Evolutionary conservation across 306 rosid species (phyloP), one percentile per base, ranked within the genome.

Genomic region (Purshia tridentata): DNA sequence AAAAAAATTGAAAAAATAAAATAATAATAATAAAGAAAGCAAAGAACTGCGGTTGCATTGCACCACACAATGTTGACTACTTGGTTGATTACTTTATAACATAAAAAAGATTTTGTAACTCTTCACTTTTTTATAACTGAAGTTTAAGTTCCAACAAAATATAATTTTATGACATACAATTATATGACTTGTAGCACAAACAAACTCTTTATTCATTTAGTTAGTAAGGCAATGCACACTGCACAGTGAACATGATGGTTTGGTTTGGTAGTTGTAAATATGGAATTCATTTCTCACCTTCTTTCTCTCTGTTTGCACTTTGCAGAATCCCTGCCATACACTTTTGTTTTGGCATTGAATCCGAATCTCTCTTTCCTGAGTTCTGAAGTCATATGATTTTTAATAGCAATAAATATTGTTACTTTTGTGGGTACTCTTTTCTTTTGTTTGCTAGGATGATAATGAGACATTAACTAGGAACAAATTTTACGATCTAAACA

Each of bases 391-490:
- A 47, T 9, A 15, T 39, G 0, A 6, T 61, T 4, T 1, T n/a
- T 16, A 29, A 1, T 29, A 29, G 35, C 35, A 29, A 29, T 16
- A 11, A 18, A 53, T 1, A 29, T 59, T 11, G 16, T 49, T 63
- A 9, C 16, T 65, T 65, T 65, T 18, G 39, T 6, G 20, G 45
- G 51, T 64, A 48, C 4, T 9, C 8, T 70, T 35, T 70, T 46
- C 18, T 70, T 19, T 70, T 41, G 41, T 20, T 13, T 41, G 39
- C 37, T 52, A 39, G 63, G 40, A 44, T 19, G 56, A 41, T 15
- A 29, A 74, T n/a, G 49, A 16, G 78, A 67, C 82, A 79, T 72
- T 60, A 52, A 60, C 70, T 70, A 44, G 18, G 80, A 78, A 77
- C 79, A 59, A 23, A 39, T 40, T 62, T 23, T 67, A 47, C 23